Percentiles rank a stretch among this genome's conserved stretches.
Evolutionary conservation across 306 rosid genomes (phyloP).

Genomic region (Citrullus colocynthis): DNA sequence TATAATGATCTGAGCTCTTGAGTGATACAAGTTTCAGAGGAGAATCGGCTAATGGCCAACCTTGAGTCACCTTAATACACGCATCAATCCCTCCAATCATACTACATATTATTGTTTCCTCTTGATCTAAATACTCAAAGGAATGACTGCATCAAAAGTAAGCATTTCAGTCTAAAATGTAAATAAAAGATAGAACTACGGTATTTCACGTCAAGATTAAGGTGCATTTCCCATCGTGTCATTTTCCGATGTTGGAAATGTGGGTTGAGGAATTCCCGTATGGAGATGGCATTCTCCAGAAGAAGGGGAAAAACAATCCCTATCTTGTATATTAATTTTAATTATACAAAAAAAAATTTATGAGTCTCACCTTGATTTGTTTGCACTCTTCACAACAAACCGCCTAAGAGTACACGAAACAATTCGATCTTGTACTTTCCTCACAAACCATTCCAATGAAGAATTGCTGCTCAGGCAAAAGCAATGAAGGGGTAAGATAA

Average conservation of each 20-base stretch:
- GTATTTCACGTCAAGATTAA: not conserved
- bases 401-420: constrained; percentile 40
- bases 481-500: not conserved
- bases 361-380: constrained; percentile 47
- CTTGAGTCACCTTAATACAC: constrained; percentile 46
- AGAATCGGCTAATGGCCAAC: constrained; percentile 59
- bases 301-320: not conserved
- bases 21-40: constrained; percentile 55
- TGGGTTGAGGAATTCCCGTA: not conserved
- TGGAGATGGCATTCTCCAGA: not conserved
- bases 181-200: not conserved
- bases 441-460: constrained; percentile 71
- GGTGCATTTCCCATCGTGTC: not conserved
- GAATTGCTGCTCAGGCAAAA: constrained; percentile 39
- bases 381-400: constrained; percentile 44
- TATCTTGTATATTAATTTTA: not conserved
- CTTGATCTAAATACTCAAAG: constrained; percentile 50
- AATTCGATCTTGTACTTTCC: constrained; percentile 64
- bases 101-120: constrained; percentile 55
- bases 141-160: constrained; percentile 32
- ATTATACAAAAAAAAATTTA: not conserved
- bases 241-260: too few relatives aligned
- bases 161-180: not conserved
- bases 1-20: constrained; percentile 37
- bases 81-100: constrained; percentile 56